Evolutionary conservation across 805 yeast species (phyloP).

Genomic region (Suhomyces pyralidae): DNA sequence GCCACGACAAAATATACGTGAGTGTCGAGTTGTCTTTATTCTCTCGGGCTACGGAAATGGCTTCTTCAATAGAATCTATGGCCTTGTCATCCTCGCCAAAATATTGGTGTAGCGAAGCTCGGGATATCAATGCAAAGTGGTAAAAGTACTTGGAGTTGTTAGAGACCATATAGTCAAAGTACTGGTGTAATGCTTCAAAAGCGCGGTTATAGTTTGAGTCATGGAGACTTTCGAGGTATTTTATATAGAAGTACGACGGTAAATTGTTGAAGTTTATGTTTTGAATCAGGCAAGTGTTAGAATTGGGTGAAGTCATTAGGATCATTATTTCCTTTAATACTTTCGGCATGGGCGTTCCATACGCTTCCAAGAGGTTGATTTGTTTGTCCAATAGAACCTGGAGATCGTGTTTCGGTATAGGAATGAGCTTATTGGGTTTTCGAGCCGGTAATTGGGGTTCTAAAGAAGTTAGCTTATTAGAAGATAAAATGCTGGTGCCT

Average conservation of each 20-base stretch:
- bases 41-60: conserved; percentile 84
- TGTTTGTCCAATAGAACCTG: conserved; percentile 51
- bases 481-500: conserved; percentile 10
- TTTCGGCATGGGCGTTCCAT: conserved; percentile 50
- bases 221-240: conserved; percentile 57
- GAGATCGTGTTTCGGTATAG: conserved; percentile 52
- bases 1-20: conserved; percentile 70
- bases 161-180: conserved; percentile 75
- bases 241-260: conserved; percentile 51
- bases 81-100: conserved; percentile 70
- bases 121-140: conserved; percentile 71
- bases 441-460: neutral
- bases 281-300: conserved; percentile 37
- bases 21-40: conserved; percentile 72
- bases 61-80: conserved; percentile 76
- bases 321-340: conserved; percentile 40
- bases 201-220: conserved; percentile 62
- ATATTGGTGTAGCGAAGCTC: conserved; percentile 68
- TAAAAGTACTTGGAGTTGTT: conserved; percentile 60
- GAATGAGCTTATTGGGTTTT: conserved; percentile 16
- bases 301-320: conserved; percentile 44
- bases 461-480: neutral
- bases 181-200: conserved; percentile 49
- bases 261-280: conserved; percentile 26
- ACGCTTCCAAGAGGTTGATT: conserved; percentile 48